These are phyloP conservation scores for Luffa acutangula DNA, from an alignment of 306 rosid genomes.

Conservation along the genomic window DNA sequence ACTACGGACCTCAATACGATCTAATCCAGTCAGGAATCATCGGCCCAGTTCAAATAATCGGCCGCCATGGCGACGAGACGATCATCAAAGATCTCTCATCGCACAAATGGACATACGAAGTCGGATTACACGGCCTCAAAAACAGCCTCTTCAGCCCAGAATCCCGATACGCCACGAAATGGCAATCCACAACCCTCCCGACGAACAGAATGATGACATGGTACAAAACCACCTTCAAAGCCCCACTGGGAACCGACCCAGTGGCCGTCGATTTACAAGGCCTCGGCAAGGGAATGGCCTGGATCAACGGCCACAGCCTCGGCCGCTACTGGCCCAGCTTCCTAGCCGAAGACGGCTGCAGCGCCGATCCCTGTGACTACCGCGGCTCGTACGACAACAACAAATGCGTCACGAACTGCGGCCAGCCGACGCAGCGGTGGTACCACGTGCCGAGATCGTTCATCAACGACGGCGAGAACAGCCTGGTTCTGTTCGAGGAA, in stretches of 20 bases:
- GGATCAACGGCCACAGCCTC: conserved; percentile 40
- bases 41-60: conserved; percentile 26
- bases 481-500: conserved; percentile 44
- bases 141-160: conserved; percentile 7
- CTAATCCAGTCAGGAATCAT: conserved; percentile 23
- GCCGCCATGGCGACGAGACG: conserved; percentile 30
- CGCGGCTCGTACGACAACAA: conserved; percentile 24
- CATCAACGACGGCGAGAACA: conserved; percentile 22
- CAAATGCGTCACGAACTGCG: conserved; percentile 45
- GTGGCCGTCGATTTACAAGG: conserved; percentile 34
- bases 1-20: conserved; percentile 33
- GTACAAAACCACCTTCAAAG: conserved; percentile 52
- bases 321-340: conserved; percentile 44
- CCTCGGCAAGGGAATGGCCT: conserved; percentile 35
- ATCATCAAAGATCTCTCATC: conserved; percentile 27
- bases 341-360: conserved; percentile 29
- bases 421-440: conserved; percentile 42
- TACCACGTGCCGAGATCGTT: conserved; percentile 44
- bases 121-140: conserved; percentile 35
- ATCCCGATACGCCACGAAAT: conserved; percentile 15
- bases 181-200: conserved; percentile 21
- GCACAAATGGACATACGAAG: conserved; percentile 34
- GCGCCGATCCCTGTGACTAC: conserved; percentile 35
- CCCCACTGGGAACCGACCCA: conserved; percentile 39
- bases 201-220: conserved; percentile 35